Evolutionary conservation across 2,329 filamentous ascomycete species (phyloP), one percentile per base, ranked within the genome.

Genomic region (Penicillium sp.): DNA sequence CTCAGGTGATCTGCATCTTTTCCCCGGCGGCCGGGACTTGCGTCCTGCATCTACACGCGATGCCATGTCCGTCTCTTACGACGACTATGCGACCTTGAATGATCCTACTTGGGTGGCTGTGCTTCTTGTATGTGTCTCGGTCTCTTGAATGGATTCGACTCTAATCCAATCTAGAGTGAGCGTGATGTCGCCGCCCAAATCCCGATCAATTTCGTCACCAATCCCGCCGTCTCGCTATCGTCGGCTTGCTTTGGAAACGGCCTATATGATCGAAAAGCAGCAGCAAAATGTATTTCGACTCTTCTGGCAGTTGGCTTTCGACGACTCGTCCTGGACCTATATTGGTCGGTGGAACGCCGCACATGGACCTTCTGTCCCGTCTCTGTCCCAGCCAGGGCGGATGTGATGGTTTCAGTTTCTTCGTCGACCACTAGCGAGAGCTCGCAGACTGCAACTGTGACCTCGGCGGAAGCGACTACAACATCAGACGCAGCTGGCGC

Each of bases 281-380:
- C 72, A 11, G 65, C 65, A 25, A 69, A 66, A 55, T 84, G 80
- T 59, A 63, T 83, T 23, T 81, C 77, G 3, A 81, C 82, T 55
- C 65, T 84, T 1, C 63, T 84, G 17, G 71, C 73, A 0, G 61
- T 72, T n/a, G 77, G 77, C 4, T 81, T 78, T 50, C 68, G 72
- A 26, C 69, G 74, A 30, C 68, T 82, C 30, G 61, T 74, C 29
- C 59, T 81, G 17, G 80, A 84, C 55, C 50, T 81, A 9, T 83
- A 79, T 52, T 84, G 80, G 80, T 79, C 82, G 46, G 52, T 69
- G 15, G 66, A 61, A 18, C 67, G 71, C 17, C 60, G 60, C 20
- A 54, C 67, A 27, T 83, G 79, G 76, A 75, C 68, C 33, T 68
- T 83, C 12, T 84, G 80, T 54, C 80, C 80, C 0, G 75, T 75